Percentiles rank a stretch among this genome's conserved stretches.
Conservation (phyloP, 768 basidiomycete species). For the Phaeotremella skinneri region DNA sequence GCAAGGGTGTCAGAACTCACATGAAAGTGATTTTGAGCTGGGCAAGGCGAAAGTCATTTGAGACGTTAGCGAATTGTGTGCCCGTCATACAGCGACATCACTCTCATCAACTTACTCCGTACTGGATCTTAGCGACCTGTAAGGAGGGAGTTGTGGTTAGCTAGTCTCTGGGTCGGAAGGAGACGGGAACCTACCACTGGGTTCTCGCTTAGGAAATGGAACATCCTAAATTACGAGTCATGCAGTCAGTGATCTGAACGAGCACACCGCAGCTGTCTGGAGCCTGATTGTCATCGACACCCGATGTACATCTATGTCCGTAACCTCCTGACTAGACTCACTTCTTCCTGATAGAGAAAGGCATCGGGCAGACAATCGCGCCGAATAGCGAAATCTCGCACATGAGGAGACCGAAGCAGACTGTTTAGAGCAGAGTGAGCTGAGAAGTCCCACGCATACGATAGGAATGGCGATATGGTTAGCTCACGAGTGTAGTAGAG, state of each 20-base stretch:
- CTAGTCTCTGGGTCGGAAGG: conserved; percentile 52
- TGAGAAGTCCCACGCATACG: conserved; percentile 3
- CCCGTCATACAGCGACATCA: not conserved
- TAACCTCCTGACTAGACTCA: conserved; percentile 22
- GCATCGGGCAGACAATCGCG: conserved; percentile 63
- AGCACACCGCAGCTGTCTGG: not conserved
- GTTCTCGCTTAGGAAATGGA: conserved; percentile 57
- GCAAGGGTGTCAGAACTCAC: conserved; percentile 54
- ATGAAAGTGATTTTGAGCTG: conserved; percentile 88
- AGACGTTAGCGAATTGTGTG: no score
- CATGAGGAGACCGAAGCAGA: conserved; percentile 78
- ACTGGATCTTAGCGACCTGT: conserved; percentile 78
- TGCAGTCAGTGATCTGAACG: no score
- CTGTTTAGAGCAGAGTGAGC: conserved; percentile 27
- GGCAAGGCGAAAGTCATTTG: no score
- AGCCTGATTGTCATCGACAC: not conserved
- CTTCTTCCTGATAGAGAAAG: conserved; percentile 61
- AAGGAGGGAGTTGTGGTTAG: not conserved
- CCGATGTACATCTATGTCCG: not conserved
- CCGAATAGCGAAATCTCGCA: conserved; percentile 52
- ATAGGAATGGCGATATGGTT: not conserved
- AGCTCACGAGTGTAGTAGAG: conserved; percentile 47
- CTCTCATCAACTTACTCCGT: conserved; percentile 58
- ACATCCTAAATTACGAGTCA: conserved; percentile 29
- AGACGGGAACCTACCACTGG: conserved; percentile 69